Evolutionary conservation across 208 protist genomes (phyloP).

Genomic region (Acanthamoeba polyphaga): DNA sequence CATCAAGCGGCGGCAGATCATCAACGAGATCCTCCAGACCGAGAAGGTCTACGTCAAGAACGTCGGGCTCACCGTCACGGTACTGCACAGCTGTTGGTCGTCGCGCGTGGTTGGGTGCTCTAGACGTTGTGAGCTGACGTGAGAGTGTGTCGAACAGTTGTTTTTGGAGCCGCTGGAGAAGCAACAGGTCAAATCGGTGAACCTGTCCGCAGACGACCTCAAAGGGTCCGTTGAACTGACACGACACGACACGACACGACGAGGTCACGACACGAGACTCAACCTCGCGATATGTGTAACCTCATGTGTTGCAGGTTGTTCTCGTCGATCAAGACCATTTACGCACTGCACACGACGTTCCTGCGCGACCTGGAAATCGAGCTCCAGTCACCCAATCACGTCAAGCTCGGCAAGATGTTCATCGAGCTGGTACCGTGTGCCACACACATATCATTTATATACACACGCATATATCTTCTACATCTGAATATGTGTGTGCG

Average conservation of each 20-base stretch:
- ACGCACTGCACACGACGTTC: neutral
- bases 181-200: neutral
- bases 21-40: slow-evolving; percentile 57
- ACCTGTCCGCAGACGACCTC: neutral
- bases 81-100: neutral
- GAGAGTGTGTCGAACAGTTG: neutral
- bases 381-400: slow-evolving; percentile 26
- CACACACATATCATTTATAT: neutral
- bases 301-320: neutral
- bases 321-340: slow-evolving; percentile 30
- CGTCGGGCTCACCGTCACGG: neutral
- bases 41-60: slow-evolving; percentile 24
- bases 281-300: too few species aligned
- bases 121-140: neutral
- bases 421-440: neutral
- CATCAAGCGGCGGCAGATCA: slow-evolving; percentile 53
- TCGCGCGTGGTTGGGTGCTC: neutral
- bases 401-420: slow-evolving; percentile 58
- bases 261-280: too few species aligned
- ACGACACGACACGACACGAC: too few species aligned
- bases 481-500: too few species aligned
- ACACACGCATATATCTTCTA: neutral
- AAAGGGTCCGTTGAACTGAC: neutral
- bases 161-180: slow-evolving; percentile 32
- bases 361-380: neutral